Evolutionary conservation across 306 rosid species (phyloP).

Genomic region (Fragaria nilgerrensis): DNA sequence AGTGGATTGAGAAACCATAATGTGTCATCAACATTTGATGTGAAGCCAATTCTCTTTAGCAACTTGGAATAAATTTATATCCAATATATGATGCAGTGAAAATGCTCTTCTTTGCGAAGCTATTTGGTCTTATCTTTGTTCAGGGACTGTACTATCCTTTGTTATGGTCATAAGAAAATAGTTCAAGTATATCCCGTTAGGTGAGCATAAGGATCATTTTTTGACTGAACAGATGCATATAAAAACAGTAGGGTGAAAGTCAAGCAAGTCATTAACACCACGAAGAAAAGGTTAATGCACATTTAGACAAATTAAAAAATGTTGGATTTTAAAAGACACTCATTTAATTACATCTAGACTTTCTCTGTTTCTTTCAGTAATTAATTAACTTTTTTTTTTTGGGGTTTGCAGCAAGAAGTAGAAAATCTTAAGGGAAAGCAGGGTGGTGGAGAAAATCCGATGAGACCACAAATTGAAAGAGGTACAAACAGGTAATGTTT

Average conservation of each 20-base stretch:
- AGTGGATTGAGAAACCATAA: not conserved
- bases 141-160: not conserved
- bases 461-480: constrained; percentile 38
- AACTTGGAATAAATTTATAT: not conserved
- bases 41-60: not conserved
- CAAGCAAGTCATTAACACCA: no score
- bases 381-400: constrained; percentile 18
- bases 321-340: not conserved
- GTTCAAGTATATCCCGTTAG: no score
- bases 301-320: not conserved
- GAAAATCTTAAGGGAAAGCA: constrained; percentile 48
- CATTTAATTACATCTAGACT: not conserved
- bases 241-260: no score
- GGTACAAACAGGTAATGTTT: constrained; percentile 56
- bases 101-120: not conserved
- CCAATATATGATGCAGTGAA: not conserved
- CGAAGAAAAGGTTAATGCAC: no score
- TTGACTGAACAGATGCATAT: no score
- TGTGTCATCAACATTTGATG: not conserved
- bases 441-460: constrained; percentile 35
- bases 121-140: not conserved
- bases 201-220: no score
- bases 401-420: constrained; percentile 60
- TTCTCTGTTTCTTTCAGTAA: constrained; percentile 2
- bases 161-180: not conserved